Base-by-base conservation (phyloP, 768 basidiomycete genomes). In the Lactarius vividus region DNA sequence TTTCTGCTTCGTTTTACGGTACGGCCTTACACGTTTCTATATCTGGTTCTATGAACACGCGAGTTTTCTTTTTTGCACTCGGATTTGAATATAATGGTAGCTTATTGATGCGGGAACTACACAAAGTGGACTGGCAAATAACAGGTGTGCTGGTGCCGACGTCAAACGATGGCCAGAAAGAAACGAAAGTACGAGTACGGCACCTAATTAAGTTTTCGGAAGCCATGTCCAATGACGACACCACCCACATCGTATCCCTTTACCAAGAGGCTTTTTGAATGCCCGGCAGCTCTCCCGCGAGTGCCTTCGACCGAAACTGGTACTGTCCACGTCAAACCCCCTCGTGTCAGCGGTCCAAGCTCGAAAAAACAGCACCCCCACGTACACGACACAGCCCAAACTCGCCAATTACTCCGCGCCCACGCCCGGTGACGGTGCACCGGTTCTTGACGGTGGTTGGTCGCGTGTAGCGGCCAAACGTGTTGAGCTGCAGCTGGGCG, bases 191-290 rank as follows among this genome's bases (percentile, higher is more conserved):
- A 26, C n/a, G 23, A 13, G 23, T 13, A 49, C n/a, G 23, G 23
- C 23, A 49, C 46, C 46, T 49, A 23, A 49, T 23, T 13, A 49
- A 26, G 20, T n/a, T 23, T 49, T 49, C 23, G 46, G 46, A 23
- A 9, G n/a, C 46, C 23, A 46, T n/a, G 20, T 15, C 33, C 33
- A 9, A 33, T 33, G 9, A 33, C 4, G 29, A 54, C 26, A 18
- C 31, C 31, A 20, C 11, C 20, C 10, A n/a, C 5, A n/a, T 10
- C 9, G 7, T 9, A 31, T 55, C 16, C 15, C 53, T 29, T 75
- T 81, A 97, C 95, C 96, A 98, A n/a, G 88, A 91, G 9, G 95
- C 93, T 73, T 96, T 95, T 54, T 83, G 81, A 31, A 98, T 93
- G 6, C 96, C 96, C 23, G 92, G 88, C 33, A 97, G 79, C 71